Conservation (phyloP, 352 stramenopile genomes). For the Globisporangium yorkense region DNA sequence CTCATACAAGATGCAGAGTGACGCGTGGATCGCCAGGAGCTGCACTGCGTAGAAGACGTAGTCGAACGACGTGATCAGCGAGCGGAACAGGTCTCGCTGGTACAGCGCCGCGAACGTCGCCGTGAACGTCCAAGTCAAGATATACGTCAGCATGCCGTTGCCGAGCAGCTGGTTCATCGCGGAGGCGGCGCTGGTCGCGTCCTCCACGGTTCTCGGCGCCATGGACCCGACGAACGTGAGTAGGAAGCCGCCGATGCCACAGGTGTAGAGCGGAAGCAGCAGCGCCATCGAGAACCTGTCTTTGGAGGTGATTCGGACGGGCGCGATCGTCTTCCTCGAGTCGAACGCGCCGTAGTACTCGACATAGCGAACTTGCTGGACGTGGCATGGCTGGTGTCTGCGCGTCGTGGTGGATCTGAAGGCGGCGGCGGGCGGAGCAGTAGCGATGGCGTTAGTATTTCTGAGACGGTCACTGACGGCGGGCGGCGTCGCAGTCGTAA, state of each 20-base stretch:
- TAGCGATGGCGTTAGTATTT: background rate
- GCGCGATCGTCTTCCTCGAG: constrained; percentile 5
- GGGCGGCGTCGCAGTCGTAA: background rate
- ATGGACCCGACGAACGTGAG: constrained; percentile 5
- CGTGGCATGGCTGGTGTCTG: constrained; percentile 8
- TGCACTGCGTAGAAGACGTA: constrained; percentile 30
- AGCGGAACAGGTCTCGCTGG: constrained; percentile 22
- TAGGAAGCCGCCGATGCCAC: constrained; percentile 5
- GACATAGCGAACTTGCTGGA: constrained; percentile 19
- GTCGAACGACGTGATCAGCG: constrained; percentile 32
- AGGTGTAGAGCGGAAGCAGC: constrained; percentile 6
- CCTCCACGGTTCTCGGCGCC: background rate
- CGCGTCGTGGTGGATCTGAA: background rate
- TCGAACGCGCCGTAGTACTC: constrained; percentile 6
- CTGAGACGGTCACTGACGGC: background rate
- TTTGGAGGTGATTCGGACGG: constrained; percentile 8
- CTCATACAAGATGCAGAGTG: constrained; percentile 20
- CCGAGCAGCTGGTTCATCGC: constrained; percentile 1
- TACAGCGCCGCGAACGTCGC: constrained; percentile 15
- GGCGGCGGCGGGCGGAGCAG: too few relatives aligned
- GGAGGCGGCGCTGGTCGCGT: background rate
- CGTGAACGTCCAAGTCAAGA: constrained; percentile 11
- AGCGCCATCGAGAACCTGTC: background rate
- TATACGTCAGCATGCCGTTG: constrained; percentile 3
- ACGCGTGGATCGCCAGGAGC: constrained; percentile 18